Conservation (phyloP, 1,284 basidiomycete species). For the Ustilago curta region DNA sequence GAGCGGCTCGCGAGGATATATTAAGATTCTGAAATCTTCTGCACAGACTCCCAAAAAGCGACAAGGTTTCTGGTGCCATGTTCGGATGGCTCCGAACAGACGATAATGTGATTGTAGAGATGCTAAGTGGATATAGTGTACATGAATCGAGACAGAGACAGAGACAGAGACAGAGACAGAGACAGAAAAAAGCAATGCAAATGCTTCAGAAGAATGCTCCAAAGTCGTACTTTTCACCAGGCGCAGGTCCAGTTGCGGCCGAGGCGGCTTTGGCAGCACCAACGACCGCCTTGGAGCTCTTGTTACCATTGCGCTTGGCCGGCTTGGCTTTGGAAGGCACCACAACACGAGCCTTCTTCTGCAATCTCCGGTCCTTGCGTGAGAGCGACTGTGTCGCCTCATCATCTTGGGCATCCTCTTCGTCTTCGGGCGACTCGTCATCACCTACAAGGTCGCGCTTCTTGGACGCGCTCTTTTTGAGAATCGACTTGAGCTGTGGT, state of each 20-base stretch:
- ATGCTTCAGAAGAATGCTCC: slow-evolving; percentile 52
- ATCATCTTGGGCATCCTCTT: slow-evolving; percentile 22
- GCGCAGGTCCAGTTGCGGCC: slow-evolving; percentile 49
- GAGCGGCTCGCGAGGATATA: too few species aligned
- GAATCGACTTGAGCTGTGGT: slow-evolving; percentile 51
- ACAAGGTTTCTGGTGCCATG: too few species aligned
- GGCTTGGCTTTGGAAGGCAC: slow-evolving; percentile 43
- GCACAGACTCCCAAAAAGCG: too few species aligned
- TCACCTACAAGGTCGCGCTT: slow-evolving; percentile 29
- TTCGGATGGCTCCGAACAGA: too few species aligned
- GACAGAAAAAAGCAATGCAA: slow-evolving; percentile 3
- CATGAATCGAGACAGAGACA: slow-evolving; percentile 25
- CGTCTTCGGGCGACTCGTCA: slow-evolving; percentile 11
- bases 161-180: not conserved
- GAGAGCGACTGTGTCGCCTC: slow-evolving; percentile 27
- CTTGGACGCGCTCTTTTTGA: slow-evolving; percentile 39
- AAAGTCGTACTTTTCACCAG: slow-evolving; percentile 63
- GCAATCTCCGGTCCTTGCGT: slow-evolving; percentile 41
- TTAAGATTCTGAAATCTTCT: too few species aligned
- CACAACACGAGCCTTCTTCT: slow-evolving; percentile 45
- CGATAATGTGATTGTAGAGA: slow-evolving; percentile 13
- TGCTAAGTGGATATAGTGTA: slow-evolving; percentile 40
- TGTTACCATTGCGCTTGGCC: slow-evolving; percentile 22
- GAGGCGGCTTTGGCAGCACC: slow-evolving; percentile 36
- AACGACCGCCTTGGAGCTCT: slow-evolving; percentile 25